These are phyloP conservation scores for Plasmopara muralis DNA, from an alignment of 352 stramenopile genomes.

Conservation along the genomic window DNA sequence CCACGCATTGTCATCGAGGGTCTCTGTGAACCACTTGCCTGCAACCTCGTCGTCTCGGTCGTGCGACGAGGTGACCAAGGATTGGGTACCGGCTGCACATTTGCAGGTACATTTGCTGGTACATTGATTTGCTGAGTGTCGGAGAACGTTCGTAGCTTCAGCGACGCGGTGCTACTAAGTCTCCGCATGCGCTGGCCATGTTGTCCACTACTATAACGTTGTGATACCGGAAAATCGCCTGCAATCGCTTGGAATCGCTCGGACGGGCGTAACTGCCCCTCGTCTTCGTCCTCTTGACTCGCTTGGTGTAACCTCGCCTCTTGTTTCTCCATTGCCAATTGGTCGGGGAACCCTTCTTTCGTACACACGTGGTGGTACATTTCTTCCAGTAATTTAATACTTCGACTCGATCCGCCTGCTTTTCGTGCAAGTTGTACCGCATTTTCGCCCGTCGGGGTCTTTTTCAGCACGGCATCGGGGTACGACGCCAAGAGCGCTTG, in stretches of 20 bases:
- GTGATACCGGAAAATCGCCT: slow-evolving; percentile 20
- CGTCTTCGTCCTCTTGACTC: slow-evolving; percentile 11
- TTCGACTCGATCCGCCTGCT: slow-evolving; percentile 41
- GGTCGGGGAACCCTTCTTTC: slow-evolving; percentile 53
- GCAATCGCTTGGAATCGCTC: slow-evolving; percentile 36
- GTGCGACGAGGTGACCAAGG: slow-evolving; percentile 25
- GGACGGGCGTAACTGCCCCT: slow-evolving; percentile 21
- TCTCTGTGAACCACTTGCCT: slow-evolving; percentile 34
- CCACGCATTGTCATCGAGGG: slow-evolving; percentile 20
- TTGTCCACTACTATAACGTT: slow-evolving; percentile 10
- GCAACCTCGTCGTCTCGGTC: slow-evolving; percentile 29
- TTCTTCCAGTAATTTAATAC: slow-evolving; percentile 74
- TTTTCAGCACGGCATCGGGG: slow-evolving; percentile 74
- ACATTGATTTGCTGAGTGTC: slow-evolving; percentile 40
- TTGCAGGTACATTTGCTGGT: slow-evolving; percentile 5
- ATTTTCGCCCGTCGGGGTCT: slow-evolving; percentile 64
- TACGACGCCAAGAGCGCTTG: slow-evolving; percentile 78
- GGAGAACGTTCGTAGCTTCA: slow-evolving; percentile 56
- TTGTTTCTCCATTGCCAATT: slow-evolving; percentile 41
- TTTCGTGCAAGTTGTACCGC: slow-evolving; percentile 69
- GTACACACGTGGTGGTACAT: slow-evolving; percentile 84
- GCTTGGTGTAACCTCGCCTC: slow-evolving; percentile 22
- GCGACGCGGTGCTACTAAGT: slow-evolving; percentile 37
- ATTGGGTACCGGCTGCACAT: slow-evolving; percentile 8
- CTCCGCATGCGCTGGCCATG: slow-evolving; percentile 26